Percentiles rank a stretch among this genome's conserved stretches.
Conservation (phyloP, 139 green algal genomes). For the Gonium pectorale region DNA sequence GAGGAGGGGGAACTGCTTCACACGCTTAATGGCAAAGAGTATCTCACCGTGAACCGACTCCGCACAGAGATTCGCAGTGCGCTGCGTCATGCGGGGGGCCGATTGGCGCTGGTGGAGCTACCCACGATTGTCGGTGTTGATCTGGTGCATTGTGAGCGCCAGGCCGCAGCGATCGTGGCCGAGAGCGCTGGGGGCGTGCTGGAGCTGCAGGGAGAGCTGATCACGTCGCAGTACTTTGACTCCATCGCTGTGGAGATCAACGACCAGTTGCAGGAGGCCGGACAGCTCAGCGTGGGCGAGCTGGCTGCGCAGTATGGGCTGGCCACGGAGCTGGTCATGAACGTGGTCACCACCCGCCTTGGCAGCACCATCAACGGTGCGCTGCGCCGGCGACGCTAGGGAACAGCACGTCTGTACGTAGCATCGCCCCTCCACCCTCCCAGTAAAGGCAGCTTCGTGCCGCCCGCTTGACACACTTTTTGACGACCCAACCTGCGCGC, state of each 20-base stretch:
- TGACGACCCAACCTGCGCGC: too few species aligned
- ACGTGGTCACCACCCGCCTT: conserved; percentile 66
- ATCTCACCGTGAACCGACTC: conserved; percentile 82
- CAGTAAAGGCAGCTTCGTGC: too few species aligned
- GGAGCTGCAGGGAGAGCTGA: conserved; percentile 91
- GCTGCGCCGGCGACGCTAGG: too few species aligned
- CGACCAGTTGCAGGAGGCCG: conserved; percentile 67
- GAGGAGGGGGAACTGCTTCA: conserved; percentile 82
- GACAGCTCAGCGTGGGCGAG: conserved; percentile 78
- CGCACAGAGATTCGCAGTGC: conserved; percentile 56
- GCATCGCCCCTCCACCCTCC: too few species aligned
- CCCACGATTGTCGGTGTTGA: conserved; percentile 85
- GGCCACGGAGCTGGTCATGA: conserved; percentile 80
- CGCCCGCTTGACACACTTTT: too few species aligned
- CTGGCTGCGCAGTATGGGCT: conserved; percentile 86
- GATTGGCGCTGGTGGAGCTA: conserved; percentile 87
- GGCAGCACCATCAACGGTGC: conserved; percentile 64
- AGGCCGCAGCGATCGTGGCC: conserved; percentile 58
- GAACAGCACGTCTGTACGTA: too few species aligned
- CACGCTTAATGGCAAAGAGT: conserved; percentile 89
- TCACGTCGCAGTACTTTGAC: conserved; percentile 89
- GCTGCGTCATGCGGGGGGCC: conserved; percentile 68
- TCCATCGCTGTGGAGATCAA: conserved; percentile 77
- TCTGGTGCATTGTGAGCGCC: conserved; percentile 62
- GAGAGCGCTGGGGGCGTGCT: conserved; percentile 61